Conservation (phyloP, 768 basidiomycete species). For the Cystobasidium ongulense region DNA sequence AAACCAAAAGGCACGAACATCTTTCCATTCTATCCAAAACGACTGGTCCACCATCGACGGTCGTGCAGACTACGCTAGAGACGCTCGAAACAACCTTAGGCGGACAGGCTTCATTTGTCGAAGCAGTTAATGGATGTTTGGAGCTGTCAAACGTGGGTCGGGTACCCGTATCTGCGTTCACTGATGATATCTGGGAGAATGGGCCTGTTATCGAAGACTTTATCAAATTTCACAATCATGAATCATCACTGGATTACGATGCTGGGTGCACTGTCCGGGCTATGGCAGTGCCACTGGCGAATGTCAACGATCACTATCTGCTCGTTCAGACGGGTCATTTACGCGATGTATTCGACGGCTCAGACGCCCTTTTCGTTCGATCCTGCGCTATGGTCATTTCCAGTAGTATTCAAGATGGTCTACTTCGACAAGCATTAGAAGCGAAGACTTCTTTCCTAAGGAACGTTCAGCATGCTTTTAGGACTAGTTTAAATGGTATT, state of each 20-base stretch:
- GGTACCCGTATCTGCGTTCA: neutral
- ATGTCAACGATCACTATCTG: neutral
- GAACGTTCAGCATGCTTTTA: conserved; percentile 15
- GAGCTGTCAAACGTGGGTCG: neutral
- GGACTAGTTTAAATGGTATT: conserved; percentile 13
- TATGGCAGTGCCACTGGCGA: neutral
- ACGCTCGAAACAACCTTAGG: neutral
- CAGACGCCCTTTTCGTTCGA: conserved; percentile 4
- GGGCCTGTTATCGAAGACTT: neutral
- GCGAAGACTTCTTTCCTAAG: conserved; percentile 8
- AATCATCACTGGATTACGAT: neutral
- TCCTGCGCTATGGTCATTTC: neutral
- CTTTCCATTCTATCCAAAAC: neutral
- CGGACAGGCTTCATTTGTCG: neutral
- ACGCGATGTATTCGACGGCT: neutral
- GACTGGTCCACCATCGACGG: neutral
- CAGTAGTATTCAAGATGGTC: neutral
- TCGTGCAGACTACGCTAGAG: neutral
- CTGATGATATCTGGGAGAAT: neutral
- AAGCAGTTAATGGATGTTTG: neutral
- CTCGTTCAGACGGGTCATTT: neutral
- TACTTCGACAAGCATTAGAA: conserved; percentile 7
- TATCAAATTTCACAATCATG: conserved; percentile 1
- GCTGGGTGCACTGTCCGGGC: neutral
- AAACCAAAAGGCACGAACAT: neutral